Base-by-base conservation (phyloP, 192 early-diverging fungal species). In the Coemansia sp. region DNA sequence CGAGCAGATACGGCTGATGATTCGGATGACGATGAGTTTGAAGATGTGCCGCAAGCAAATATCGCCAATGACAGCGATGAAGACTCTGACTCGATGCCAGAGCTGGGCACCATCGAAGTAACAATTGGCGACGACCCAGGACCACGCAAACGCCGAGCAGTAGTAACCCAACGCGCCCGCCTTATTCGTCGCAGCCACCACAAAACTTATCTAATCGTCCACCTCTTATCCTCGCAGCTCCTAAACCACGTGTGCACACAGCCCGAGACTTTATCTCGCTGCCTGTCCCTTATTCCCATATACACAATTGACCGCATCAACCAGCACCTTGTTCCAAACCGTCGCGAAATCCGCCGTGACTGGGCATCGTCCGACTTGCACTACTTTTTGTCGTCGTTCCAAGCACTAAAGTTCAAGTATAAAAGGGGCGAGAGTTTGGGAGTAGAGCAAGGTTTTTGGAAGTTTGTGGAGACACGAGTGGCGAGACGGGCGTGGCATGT, bases 31-130 rank as follows among this genome's bases (percentile, higher is more conserved):
- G 35, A 53, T 6, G 61, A n/a, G 29, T 64, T 64, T 55, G 62
- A 64, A 26, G 62, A 64, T 17, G 62, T 54, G 51, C 38, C 62
- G 1, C 23, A 5, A 16, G 53, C 27, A 26, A 26, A n/a, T 2
- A 2, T 26, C 7, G 4, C 53, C 3, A 6, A 12, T 2, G 53
- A 31, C 26, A n/a, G 6, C 29, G 23, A 11, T 1, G 61, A 72
- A 9, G 41, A 71, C 22, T 67, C 69, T 48, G 60, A 57, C 54
- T 47, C 47, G 7, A 29, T 79, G 63, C 77, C 72, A 6, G 77
- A 71, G 55, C 69, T 80, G 2, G 72, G 77, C 25, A 80, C 77
- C 3, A 62, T 80, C 8, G 77, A 80, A 49, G 58, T 80, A n/a
- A 71, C 68, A 1, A 27, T 80, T 0, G 72, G 72, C 45, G 72